Base-by-base conservation (phyloP, 768 basidiomycete genomes). In the Boletus reticuloceps region DNA sequence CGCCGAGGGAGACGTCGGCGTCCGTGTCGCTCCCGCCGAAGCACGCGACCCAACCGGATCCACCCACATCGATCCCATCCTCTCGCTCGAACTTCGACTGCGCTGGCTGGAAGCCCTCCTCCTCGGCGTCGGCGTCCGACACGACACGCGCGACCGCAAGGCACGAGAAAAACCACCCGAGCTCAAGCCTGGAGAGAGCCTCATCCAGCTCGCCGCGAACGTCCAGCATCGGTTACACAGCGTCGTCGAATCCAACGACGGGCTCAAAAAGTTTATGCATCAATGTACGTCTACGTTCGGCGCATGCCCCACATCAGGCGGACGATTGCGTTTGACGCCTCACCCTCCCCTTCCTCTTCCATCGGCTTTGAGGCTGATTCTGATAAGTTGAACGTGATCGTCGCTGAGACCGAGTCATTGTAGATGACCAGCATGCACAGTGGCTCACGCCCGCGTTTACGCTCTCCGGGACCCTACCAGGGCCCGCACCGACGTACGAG, bases 91-190 rank as follows among this genome's bases (percentile, higher is more conserved):
- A 61, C 74, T 94, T 20, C 81, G 91, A 1, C 67, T 93, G 36
- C 77, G 88, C 53, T 91, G 89, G 88, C 75, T 94, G 2, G 91
- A 92, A 66, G 88, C 89, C 17, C 74, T 94, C 48, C 72, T 92
- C 4, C 69, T 84, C 39, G 91, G 91, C 39, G 78, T 85, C 17
- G n/a, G 38, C 34, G 14, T n/a, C 20, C 80, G 79, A 47, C 79
- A 78, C 45, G 77, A 81, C 40, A 51, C 67, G 51, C 75, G 74
- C 69, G 58, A 79, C 70, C 66, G 74, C 72, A 61, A 76, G 66
- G 63, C 75, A 68, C 58, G 65, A 53, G 56, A 72, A 55, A 68
- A 64, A 49, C 52, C 59, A 2, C n/a, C 67, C 16, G 72, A 77
- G 46, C 69, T 80, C 50, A 81, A 77, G 62, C 76, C 71, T 3